Evolutionary conservation across 2,329 filamentous ascomycete genomes (phyloP).

Genomic region (Lithohypha guttulata): DNA sequence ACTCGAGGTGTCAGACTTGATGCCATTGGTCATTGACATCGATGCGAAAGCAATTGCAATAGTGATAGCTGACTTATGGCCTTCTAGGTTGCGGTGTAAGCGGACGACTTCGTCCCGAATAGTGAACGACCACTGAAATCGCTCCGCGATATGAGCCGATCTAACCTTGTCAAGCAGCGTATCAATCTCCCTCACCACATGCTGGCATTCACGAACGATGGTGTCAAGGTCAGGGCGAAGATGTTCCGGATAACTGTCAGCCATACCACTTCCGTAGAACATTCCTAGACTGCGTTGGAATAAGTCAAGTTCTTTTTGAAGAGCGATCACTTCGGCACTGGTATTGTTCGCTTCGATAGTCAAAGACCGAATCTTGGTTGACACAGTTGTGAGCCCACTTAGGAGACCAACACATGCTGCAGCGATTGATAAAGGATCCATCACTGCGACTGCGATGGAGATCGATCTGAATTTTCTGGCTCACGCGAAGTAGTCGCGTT

Average conservation of each 20-base stretch:
- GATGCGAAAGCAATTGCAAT: constrained; percentile 4
- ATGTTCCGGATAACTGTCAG: background rate
- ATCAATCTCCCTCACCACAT: constrained; percentile 1
- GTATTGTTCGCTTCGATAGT: background rate
- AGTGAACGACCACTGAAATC: constrained; percentile 1
- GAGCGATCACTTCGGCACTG: background rate
- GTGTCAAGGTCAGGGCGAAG: background rate
- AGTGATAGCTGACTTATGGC: constrained; percentile 4
- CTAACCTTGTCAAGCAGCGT: background rate
- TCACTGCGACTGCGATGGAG: too few relatives aligned
- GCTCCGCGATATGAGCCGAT: background rate
- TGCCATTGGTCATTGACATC: constrained; percentile 1
- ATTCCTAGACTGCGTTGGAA: constrained; percentile 3
- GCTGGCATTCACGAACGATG: background rate
- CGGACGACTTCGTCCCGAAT: background rate
- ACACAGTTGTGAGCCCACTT: background rate
- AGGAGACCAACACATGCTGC: constrained; percentile 2
- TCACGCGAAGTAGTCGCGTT: too few relatives aligned
- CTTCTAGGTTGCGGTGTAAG: constrained; percentile 3
- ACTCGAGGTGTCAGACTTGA: constrained; percentile 3
- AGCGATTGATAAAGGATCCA: constrained; percentile 3
- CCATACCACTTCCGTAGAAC: constrained; percentile 1
- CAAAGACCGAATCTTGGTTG: background rate
- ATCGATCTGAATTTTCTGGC: too few relatives aligned
- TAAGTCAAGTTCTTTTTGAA: constrained; percentile 9